A percentile compares a stretch with the other conserved stretches of the same genome.
phyloP scores from a whole-genome alignment of 2,329 filamentous ascomycete genomes.

The Penicillium psychrosexuale region DNA sequence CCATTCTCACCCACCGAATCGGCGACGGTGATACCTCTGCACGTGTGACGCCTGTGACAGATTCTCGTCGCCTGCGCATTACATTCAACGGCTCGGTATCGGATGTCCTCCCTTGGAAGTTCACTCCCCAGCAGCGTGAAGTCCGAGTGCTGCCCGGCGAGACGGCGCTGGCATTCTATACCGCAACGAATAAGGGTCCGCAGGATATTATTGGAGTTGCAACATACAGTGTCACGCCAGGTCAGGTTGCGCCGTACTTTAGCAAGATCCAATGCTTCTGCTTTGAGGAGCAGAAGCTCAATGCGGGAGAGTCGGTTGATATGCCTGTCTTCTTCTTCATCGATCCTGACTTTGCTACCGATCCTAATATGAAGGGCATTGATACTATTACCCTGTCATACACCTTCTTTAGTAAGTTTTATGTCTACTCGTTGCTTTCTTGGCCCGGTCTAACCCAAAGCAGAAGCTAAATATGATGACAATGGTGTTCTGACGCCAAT shows the following conservation, averaged over 20 bases:
- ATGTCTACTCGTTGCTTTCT: not conserved
- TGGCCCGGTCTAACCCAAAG: conserved; percentile 25
- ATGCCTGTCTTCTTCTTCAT: conserved; percentile 99
- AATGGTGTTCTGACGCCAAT: conserved; percentile 66
- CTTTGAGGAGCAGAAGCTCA: conserved; percentile 93
- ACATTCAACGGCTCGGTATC: conserved; percentile 96
- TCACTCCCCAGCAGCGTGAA: conserved; percentile 92
- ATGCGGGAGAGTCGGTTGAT: conserved; percentile 93
- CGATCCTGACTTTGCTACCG: conserved; percentile 89
- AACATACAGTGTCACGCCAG: conserved; percentile 95
- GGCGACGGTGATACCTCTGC: conserved; percentile 65
- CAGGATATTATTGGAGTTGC: conserved; percentile 97
- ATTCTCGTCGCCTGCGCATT: conserved; percentile 81
- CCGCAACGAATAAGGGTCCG: conserved; percentile 84
- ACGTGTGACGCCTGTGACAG: conserved; percentile 75
- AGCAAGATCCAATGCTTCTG: conserved; percentile 99
- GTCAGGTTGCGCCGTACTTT: conserved; percentile 94
- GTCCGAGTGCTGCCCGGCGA: conserved; percentile 93
- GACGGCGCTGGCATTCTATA: conserved; percentile 96
- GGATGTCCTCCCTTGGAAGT: conserved; percentile 95
- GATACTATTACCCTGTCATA: conserved; percentile 95
- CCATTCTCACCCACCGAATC: conserved; percentile 75
- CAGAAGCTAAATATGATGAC: conserved; percentile 81
- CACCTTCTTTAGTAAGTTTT: conserved; percentile 87
- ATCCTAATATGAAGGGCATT: conserved; percentile 88